Conservation (phyloP, 2,329 filamentous ascomycete species). For the Scedosporium boydii region DNA sequence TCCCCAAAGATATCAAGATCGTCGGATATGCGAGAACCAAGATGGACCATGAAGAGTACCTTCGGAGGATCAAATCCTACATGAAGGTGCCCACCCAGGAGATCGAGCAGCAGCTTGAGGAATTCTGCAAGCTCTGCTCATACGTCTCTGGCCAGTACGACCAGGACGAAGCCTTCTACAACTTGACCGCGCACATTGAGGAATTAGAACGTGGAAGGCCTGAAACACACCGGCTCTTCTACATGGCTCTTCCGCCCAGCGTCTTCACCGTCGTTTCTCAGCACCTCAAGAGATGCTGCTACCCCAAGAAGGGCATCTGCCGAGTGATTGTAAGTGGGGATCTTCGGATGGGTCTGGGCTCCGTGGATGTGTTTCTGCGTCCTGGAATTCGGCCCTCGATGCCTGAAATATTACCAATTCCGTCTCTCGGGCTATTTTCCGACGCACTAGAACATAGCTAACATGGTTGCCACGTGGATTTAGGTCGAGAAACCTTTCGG, state of each 20-base stretch:
- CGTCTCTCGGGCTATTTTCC: too few relatives aligned
- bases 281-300: slow-evolving; percentile 95
- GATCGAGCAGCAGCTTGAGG: slow-evolving; percentile 85
- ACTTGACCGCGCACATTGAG: slow-evolving; percentile 76
- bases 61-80: slow-evolving; percentile 90
- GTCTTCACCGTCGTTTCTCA: slow-evolving; percentile 98
- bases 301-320: slow-evolving; percentile 80
- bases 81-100: slow-evolving; percentile 99
- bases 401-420: too few relatives aligned
- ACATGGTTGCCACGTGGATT: slow-evolving; percentile 2
- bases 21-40: slow-evolving; percentile 98
- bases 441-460: background rate
- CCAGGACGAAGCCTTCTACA: slow-evolving; percentile 85
- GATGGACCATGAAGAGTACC: slow-evolving; percentile 96
- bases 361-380: too few relatives aligned
- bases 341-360: too few relatives aligned
- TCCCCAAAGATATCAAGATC: slow-evolving; percentile 92
- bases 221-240: slow-evolving; percentile 90
- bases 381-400: background rate
- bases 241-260: slow-evolving; percentile 96
- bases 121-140: slow-evolving; percentile 80
- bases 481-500: slow-evolving; percentile 99
- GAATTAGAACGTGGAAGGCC: slow-evolving; percentile 73
- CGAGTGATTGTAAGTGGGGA: slow-evolving; percentile 71
- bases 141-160: slow-evolving; percentile 98